Base-by-base conservation (phyloP, 1,139 yeast species). In the Sugiyamaella pinicola region DNA sequence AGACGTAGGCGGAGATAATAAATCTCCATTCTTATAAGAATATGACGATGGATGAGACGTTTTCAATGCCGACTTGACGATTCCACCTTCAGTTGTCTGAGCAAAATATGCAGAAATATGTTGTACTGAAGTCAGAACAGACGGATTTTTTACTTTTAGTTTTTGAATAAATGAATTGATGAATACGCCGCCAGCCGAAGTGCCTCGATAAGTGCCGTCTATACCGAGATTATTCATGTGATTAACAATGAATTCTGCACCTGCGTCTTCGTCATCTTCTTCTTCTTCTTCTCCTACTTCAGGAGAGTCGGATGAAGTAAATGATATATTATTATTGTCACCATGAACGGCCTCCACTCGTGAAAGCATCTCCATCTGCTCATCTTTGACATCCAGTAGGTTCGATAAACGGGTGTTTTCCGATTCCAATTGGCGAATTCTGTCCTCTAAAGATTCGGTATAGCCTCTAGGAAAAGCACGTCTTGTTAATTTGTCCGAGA, bases 381-480 rank as follows among this genome's bases (percentile, higher is more conserved):
- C 87, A 63, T 83, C 87, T 58, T 83, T 73, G 56, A 81, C 69
- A 58, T 83, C 85, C 45, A 83, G 71, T 35, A 83, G 65, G 4
- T 82, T 81, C 22, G 74, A 70, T 49, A 83, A 70, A 52, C 72
- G 64, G 49, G 72, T 67, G 58, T 81, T 79, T 59, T 83, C 88
- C 13, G 79, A 78, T 63, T 85, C 90, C 50, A 85, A 70, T 55
- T 79, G 82, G 51, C 82, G 76, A 22, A 85, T 77, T 49, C 83
- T 74, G 53, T 74, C 78, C 64, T 85, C 93, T 57, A 86, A 73
- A 50, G 83, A 82, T 66, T 84, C 90, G 1, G 93, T 86, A 64
- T 86, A 84, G 0, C 90, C 90, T 59, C 86, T 74, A 1, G 90
- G 90, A 61, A 82, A 84, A 0, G 88, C 86, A 55, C 87, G 71